Conservation (phyloP, 2,329 filamentous ascomycete species). For the Aspergillaceae sp. region DNA sequence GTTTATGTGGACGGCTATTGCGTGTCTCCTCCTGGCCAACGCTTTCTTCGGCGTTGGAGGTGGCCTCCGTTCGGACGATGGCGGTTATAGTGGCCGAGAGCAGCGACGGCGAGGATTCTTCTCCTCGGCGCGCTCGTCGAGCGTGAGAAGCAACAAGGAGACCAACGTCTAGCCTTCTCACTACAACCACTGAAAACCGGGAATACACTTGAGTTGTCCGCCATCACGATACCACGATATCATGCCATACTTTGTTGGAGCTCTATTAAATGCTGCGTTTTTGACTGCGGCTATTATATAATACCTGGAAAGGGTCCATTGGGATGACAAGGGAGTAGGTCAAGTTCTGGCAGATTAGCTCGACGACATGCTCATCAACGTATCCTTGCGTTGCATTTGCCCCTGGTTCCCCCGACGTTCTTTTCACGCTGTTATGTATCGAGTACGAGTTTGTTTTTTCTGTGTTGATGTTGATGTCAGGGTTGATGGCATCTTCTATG, state of each 20-base stretch:
- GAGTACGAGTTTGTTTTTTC: background rate
- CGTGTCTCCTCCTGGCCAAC: constrained; percentile 47
- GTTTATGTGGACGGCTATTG: constrained; percentile 54
- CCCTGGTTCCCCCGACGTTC: background rate
- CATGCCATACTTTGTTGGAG: background rate
- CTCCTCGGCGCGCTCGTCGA: constrained; percentile 7
- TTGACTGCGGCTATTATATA: background rate
- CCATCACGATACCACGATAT: background rate
- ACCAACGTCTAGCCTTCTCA: background rate
- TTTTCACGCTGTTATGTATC: background rate
- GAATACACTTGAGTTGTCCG: background rate
- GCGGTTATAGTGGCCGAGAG: constrained; percentile 29
- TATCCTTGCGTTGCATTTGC: background rate
- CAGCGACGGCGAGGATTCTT: constrained; percentile 33
- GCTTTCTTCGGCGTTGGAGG: constrained; percentile 49
- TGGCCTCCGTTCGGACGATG: constrained; percentile 20
- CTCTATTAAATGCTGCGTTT: too few species aligned
- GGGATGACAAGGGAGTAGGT: background rate
- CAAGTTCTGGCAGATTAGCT: background rate
- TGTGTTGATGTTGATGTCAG: background rate
- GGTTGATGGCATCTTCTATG: background rate
- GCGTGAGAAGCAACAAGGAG: constrained; percentile 1
- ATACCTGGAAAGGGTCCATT: background rate
- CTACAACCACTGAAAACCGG: background rate
- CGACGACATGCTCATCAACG: background rate